Evolutionary conservation across 1,139 yeast genomes (phyloP), one percentile per base, ranked within the genome.

Genomic region (Saccharomyces hybrid): DNA sequence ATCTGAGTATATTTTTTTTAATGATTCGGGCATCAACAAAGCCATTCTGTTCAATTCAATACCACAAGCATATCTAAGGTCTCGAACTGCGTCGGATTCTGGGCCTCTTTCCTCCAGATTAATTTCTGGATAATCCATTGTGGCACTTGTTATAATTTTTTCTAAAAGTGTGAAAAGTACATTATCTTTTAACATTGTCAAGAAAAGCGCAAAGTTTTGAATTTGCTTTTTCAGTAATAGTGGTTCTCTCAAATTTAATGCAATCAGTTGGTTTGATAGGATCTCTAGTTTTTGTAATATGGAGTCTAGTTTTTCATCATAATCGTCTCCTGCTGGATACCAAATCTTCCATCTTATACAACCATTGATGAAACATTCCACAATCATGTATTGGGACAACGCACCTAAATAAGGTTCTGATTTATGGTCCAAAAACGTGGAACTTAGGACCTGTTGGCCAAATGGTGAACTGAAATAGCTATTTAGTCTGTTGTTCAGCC

Each of bases 321-420:
- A 82, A 64, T 88, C 95, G 3, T 79, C 79, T 25, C 75, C 77
- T 50, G 68, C 65, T 3, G 74, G 75, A 65, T 89, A 90, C 96
- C 97, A 91, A 29, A 90, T 85, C 64, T 90, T 83, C 98, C 99
- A 93, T 64, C 99, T 80, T 13, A 95, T 83, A 42, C 95, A 85
- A 44, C 99, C 99, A 58, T 96, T 80, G 31, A 93, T 81, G 60
- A 95, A 85, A 47, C 96, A 86, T 69, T 93, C 99, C 46, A 90
- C 88, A 28, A 90, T 82, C 66, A 84, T 85, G 60, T 93, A 83
- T 65, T 91, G 97, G 0, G 96, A 81, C 55, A 85, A 80, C 0
- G 96, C 95, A 59, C 82, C 79, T 54, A 87, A 80, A 65, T 83
- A 87, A 3, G 93, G 84, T 49, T 88, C 91, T 4, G 76, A 74